Percentiles rank a stretch among this genome's conserved stretches.
phyloP scores from a whole-genome alignment of 2,329 filamentous ascomycete genomes.

The Claviceps fusiformis region DNA sequence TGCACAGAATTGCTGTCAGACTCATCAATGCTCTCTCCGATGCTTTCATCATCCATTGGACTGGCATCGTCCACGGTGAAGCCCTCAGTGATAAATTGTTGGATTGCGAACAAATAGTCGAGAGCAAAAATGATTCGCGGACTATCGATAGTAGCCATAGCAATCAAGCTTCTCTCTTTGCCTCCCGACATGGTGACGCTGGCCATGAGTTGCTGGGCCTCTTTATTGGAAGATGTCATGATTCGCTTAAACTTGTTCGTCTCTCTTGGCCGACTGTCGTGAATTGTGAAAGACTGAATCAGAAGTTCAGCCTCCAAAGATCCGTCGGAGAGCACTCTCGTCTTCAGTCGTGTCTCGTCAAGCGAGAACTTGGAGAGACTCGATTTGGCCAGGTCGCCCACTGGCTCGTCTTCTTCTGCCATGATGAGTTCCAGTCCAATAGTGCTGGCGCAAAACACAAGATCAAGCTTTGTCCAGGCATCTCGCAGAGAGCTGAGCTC shows the following conservation, averaged over 20 bases:
- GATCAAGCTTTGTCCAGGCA: slow-evolving; percentile 84
- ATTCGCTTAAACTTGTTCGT: slow-evolving; percentile 96
- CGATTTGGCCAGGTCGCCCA: slow-evolving; percentile 63
- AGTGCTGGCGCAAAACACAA: slow-evolving; percentile 78
- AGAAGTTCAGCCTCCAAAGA: slow-evolving; percentile 86
- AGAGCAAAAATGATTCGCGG: slow-evolving; percentile 89
- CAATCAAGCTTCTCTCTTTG: slow-evolving; percentile 67
- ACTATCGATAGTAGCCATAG: slow-evolving; percentile 87
- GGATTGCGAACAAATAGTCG: slow-evolving; percentile 86
- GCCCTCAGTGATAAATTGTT: slow-evolving; percentile 66
- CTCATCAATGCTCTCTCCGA: slow-evolving; percentile 42
- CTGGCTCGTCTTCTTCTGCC: slow-evolving; percentile 59
- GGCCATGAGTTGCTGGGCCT: slow-evolving; percentile 96
- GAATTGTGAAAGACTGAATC: slow-evolving; percentile 87
- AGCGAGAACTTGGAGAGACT: slow-evolving; percentile 90
- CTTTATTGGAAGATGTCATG: slow-evolving; percentile 92
- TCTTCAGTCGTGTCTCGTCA: slow-evolving; percentile 82
- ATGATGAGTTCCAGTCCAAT: slow-evolving; percentile 80
- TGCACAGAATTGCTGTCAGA: slow-evolving; percentile 47
- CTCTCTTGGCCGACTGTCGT: slow-evolving; percentile 77
- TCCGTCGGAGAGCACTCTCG: slow-evolving; percentile 83
- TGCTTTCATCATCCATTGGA: slow-evolving; percentile 36
- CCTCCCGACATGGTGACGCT: slow-evolving; percentile 87
- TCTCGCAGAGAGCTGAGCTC: slow-evolving; percentile 56
- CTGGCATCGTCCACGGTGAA: slow-evolving; percentile 45